Evolutionary conservation across 805 yeast genomes (phyloP).

Genomic region (Gaillardinia entomophila): DNA sequence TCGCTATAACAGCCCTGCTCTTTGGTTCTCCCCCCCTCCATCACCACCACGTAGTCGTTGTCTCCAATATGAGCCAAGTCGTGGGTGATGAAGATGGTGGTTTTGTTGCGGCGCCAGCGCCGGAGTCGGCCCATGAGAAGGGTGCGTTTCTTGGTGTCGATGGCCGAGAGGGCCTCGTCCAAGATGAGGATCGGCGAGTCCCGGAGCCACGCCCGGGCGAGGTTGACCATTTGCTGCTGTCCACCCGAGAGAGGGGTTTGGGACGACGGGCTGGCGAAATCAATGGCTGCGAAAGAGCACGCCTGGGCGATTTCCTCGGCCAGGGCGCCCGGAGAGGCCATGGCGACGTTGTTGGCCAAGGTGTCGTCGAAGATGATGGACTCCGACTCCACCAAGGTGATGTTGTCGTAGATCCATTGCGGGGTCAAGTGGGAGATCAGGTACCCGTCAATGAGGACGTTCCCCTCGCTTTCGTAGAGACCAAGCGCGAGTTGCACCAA

Average conservation of each 20-base stretch:
- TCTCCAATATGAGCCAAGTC: constrained; percentile 52
- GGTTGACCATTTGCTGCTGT: constrained; percentile 74
- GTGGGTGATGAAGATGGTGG: constrained; percentile 82
- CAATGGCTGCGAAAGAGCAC: not conserved
- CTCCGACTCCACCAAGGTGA: constrained; percentile 71
- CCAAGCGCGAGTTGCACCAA: constrained; percentile 56
- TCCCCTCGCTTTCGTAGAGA: constrained; percentile 56
- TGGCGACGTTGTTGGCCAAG: constrained; percentile 54
- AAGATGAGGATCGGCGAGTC: constrained; percentile 71
- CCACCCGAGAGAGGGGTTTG: constrained; percentile 72
- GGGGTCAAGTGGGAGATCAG: constrained; percentile 37
- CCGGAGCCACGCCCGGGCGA: constrained; percentile 76
- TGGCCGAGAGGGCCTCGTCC: constrained; percentile 84
- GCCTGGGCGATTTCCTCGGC: not conserved
- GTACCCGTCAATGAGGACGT: constrained; percentile 51
- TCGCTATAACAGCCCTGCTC: not conserved
- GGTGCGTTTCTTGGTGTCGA: constrained; percentile 51
- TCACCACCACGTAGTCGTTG: constrained; percentile 52
- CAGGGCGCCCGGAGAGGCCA: constrained; percentile 30
- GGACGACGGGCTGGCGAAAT: constrained; percentile 16
- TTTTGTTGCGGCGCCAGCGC: constrained; percentile 56
- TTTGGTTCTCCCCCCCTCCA: constrained; percentile 53
- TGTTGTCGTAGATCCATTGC: constrained; percentile 52
- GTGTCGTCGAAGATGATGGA: constrained; percentile 62
- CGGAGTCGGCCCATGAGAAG: constrained; percentile 46